Base-by-base conservation (phyloP, 805 yeast genomes). In the Nakazawaea ambrosiae region DNA sequence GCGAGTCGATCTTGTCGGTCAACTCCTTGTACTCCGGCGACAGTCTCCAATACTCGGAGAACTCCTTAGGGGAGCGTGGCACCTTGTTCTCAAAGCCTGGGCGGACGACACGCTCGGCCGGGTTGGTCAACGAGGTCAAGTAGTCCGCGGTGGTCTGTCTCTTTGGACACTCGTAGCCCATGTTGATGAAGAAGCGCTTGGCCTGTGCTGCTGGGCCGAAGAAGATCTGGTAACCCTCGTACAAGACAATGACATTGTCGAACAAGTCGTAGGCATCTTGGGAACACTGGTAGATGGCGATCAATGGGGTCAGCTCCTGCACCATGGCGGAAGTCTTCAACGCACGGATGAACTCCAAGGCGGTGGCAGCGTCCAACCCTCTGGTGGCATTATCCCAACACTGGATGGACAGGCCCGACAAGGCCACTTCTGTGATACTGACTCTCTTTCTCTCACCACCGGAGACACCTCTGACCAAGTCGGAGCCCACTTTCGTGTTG, bases 341-440 rank as follows among this genome's bases (percentile, higher is more conserved):
- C 18, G 79, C 77, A 46, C 70, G 61, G 42, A 74, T 66, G 48
- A 78, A 78, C 50, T 77, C 82, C 49, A 75, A 61, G 23, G 85
- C 85, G 33, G 83, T 77, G 20, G 84, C 82, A 8, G 84, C 64
- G 60, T 78, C 85, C 48, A 78, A 68, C 54, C 84, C 85, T 64
- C 85, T 73, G 17, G 84, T 78, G 11, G 82, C 72, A 51, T 78
- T 78, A 65, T 78, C 80, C 79, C 80, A 74, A 57, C 76, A 70
- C 49, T 73, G 76, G 29, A 74, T 37, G 41, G 58, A 59, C 22
- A 79, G 70, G 43, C 75, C 76, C 36, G 65, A 54, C 20, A 64
- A 48, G 6, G 62, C 53, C 20, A 55, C 78, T 50, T 76, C 82
- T 18, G 79, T 79, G 54, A 76, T 75, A 14, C 79, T 72, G 16